Base-by-base conservation (phyloP, 805 yeast genomes). In the Kuraishia borneana region DNA sequence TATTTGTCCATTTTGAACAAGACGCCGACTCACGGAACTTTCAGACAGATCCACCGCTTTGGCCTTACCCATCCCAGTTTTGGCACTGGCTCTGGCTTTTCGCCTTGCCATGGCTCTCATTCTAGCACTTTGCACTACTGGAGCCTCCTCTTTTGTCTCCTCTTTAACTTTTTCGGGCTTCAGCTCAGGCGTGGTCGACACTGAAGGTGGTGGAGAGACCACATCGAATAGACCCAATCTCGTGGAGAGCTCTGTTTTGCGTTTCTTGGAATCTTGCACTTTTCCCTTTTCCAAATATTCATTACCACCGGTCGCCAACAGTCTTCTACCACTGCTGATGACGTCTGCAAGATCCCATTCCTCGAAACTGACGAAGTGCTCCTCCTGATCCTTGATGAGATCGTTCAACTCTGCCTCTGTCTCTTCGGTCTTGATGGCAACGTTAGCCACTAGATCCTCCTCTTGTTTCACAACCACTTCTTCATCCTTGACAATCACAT, bases 21-120 rank as follows among this genome's bases (percentile, higher is more conserved):
- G 54, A 40, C 73, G 63, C 32, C 74, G 51, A 3, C 84, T 74
- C 1, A 81, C 66, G 0, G 85, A 74, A 44, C 83, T 73, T 49
- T 78, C 83, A 2, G 87, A 74, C 7, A 82, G 56, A 51, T 82
- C 89, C 1, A 81, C 74, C 0, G 81, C 71, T 29, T 56, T 50
- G 3, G 54, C 51, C 45, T 65, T 70, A 17, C 54, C 54, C 5
- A 66, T 56, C 6, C 61, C 60, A 7, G 68, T 55, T 44, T 71
- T 75, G 1, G 83, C 82, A 41, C 66, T 71, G 34, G 73, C 76
- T 51, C 82, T 84, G 4, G 94, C 92, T 50, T 80, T 77, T 48
- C 97, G 70, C 47, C 82, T 81, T n/a, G 95, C 95, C 83, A 89
- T 75, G 2, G 96, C 97, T 40, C 84, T 72, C 66, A 87, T 70